Conservation (phyloP, 2,329 filamentous ascomycete species). For the Trichophyton mentagrophytes region DNA sequence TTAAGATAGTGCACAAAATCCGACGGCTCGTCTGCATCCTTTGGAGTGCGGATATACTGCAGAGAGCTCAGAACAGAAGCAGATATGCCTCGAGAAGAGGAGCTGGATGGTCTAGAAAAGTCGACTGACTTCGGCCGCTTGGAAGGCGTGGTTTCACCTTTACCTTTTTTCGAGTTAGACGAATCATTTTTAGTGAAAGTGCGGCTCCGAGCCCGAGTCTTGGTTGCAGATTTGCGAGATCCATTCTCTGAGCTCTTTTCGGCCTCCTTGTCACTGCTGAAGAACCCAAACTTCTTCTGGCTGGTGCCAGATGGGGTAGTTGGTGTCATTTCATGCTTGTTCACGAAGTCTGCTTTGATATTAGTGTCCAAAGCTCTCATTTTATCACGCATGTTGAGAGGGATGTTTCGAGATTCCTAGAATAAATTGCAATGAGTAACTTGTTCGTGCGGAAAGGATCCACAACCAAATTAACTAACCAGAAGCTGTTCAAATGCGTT, state of each 20-base stretch:
- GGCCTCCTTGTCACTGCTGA: constrained; percentile 25
- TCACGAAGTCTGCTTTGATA: constrained; percentile 92
- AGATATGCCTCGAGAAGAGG: constrained; percentile 45
- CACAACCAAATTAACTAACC: constrained; percentile 41
- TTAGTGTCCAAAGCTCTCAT: constrained; percentile 81
- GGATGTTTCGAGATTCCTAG: constrained; percentile 80
- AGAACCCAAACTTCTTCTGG: constrained; percentile 10
- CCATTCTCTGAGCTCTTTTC: constrained; percentile 31
- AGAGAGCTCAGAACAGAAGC: constrained; percentile 42
- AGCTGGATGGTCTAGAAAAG: constrained; percentile 48
- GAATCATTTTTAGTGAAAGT: constrained; percentile 67
- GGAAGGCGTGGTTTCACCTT: constrained; percentile 51
- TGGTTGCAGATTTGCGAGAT: constrained; percentile 29
- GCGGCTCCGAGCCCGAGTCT: constrained; percentile 49
- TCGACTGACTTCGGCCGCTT: constrained; percentile 62
- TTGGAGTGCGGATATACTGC: constrained; percentile 32
- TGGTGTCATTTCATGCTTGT: constrained; percentile 51
- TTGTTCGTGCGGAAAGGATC: constrained; percentile 20
- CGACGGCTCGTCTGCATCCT: constrained; percentile 59
- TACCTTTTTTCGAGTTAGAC: constrained; percentile 63
- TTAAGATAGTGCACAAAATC: constrained; percentile 80
- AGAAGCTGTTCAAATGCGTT: constrained; percentile 50
- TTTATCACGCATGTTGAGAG: constrained; percentile 83
- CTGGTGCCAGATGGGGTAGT: constrained; percentile 21
- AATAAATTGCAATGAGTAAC: constrained; percentile 17